Base-by-base conservation (phyloP, 495 filamentous ascomycete genomes). In the Hypomontagnella submonticulosa region DNA sequence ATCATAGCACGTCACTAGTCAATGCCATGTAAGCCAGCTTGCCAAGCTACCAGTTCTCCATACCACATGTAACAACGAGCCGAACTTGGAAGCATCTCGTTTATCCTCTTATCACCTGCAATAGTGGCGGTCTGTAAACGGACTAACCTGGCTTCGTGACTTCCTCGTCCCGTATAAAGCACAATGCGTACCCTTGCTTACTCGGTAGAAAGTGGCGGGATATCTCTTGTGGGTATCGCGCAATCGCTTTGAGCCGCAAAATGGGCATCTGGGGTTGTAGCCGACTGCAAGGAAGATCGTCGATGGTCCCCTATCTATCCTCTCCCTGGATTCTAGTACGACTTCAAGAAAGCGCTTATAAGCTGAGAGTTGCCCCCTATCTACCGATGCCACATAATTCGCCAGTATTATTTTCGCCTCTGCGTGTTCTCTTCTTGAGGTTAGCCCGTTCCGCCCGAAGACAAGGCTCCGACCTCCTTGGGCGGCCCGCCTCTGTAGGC, bases 11-110 rank as follows among this genome's bases (percentile, higher is more conserved):
- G 34, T 51, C 51, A 51, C 33, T 4, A 55, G 11, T 10, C 59
- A 68, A 68, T 68, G 59, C 59, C 59, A 68, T 63, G 58, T 58
- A 68, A 59, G 65, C 53, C 59, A 63, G 18, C 33, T 27, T 48
- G 32, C 48, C 52, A 23, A 58, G 38, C 30, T 57, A 4, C 15
- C 33, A 37, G 37, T 32, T 38, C n/a, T 30, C 16, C 12, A 23
- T 32, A n/a, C 47, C 59, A 55, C 59, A 40, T 18, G n/a, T 59
- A 13, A 42, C 36, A 58, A 37, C 47, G 8, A 53, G 13, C n/a
- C n/a, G n/a, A 19, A 20, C 19, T 15, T 3, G n/a, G 42, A 42
- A 3, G 37, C 7, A 9, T 32, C 36, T 20, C 16, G 13, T 41
- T 42, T 43, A 34, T 12, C 15, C 50, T 43, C 47, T 41, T 61